phyloP scores from a whole-genome alignment of 2,329 filamentous ascomycete genomes.

The Ophiostoma ips region DNA sequence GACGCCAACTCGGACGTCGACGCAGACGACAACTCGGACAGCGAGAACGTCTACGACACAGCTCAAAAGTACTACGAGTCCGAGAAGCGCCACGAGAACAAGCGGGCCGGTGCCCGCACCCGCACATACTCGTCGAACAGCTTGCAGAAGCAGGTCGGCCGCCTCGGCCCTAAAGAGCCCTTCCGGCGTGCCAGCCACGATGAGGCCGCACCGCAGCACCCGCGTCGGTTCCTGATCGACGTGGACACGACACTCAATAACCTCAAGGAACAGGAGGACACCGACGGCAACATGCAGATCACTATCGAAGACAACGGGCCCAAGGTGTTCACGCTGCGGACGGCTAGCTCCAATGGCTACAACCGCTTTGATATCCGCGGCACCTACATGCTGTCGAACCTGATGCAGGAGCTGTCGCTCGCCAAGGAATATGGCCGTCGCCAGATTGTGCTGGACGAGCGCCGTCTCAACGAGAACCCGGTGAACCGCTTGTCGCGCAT shows the following conservation, averaged over 20 bases:
- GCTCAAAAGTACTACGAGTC: slow-evolving; percentile 45
- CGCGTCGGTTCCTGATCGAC: slow-evolving; percentile 70
- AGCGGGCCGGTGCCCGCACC: slow-evolving; percentile 33
- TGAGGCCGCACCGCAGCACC: slow-evolving; percentile 49
- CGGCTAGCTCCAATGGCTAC: slow-evolving; percentile 71
- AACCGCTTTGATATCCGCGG: slow-evolving; percentile 84
- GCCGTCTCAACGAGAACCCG: slow-evolving; percentile 85
- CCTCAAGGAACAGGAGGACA: slow-evolving; percentile 76
- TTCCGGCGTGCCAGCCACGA: slow-evolving; percentile 53
- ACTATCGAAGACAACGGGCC: slow-evolving; percentile 92
- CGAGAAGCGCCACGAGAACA: slow-evolving; percentile 37
- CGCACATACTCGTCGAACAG: slow-evolving; percentile 47
- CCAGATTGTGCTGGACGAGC: slow-evolving; percentile 82
- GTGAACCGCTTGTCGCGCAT: slow-evolving; percentile 75
- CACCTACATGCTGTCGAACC: slow-evolving; percentile 94
- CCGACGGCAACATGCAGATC: slow-evolving; percentile 89
- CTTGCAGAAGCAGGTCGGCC: slow-evolving; percentile 38
- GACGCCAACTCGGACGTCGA: background rate
- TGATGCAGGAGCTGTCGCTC: slow-evolving; percentile 85
- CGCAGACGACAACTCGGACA: slow-evolving; percentile 22
- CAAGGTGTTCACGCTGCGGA: slow-evolving; percentile 75
- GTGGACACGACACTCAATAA: slow-evolving; percentile 72
- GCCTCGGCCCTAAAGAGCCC: slow-evolving; percentile 36
- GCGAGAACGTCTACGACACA: slow-evolving; percentile 38
- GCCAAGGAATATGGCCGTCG: slow-evolving; percentile 83